Evolutionary conservation across 1,284 basidiomycete species (phyloP).

Genomic region (Kwoniella shivajii): DNA sequence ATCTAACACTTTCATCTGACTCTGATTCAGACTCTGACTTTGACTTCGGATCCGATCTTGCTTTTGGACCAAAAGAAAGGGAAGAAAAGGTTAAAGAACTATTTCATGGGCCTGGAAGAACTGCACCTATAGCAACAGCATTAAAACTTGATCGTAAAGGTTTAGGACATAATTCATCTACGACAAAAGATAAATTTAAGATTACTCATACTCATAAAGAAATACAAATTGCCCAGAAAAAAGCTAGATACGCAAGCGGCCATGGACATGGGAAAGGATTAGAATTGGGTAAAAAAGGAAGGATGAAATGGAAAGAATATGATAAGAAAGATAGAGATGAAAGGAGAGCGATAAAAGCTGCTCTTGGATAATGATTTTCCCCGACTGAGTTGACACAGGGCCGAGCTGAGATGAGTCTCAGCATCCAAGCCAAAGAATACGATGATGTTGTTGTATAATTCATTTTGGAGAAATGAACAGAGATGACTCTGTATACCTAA

Average conservation of each 20-base stretch:
- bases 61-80: not conserved
- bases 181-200: slow-evolving; percentile 18
- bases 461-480: too few relatives aligned
- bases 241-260: slow-evolving; percentile 21
- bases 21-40: slow-evolving; percentile 12
- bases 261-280: slow-evolving; percentile 5
- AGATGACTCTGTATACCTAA: too few relatives aligned
- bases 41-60: not conserved
- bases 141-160: slow-evolving; percentile 50
- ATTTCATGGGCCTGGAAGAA: slow-evolving; percentile 39
- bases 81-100: slow-evolving; percentile 7
- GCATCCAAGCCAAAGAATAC: too few relatives aligned
- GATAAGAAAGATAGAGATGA: slow-evolving; percentile 46
- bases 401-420: too few relatives aligned
- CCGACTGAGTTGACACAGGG: too few relatives aligned
- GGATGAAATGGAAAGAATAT: slow-evolving; percentile 45
- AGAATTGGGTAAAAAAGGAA: slow-evolving; percentile 35
- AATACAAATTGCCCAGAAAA: slow-evolving; percentile 38
- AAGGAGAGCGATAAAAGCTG: slow-evolving; percentile 33
- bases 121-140: slow-evolving; percentile 42
- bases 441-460: too few relatives aligned
- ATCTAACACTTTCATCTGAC: slow-evolving; percentile 20
- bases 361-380: slow-evolving; percentile 17
- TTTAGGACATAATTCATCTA: slow-evolving; percentile 30
- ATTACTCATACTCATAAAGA: slow-evolving; percentile 45